These are phyloP conservation scores for Fusarium sp. DNA, from an alignment of 2,329 filamentous ascomycete species.

Conservation along the genomic window DNA sequence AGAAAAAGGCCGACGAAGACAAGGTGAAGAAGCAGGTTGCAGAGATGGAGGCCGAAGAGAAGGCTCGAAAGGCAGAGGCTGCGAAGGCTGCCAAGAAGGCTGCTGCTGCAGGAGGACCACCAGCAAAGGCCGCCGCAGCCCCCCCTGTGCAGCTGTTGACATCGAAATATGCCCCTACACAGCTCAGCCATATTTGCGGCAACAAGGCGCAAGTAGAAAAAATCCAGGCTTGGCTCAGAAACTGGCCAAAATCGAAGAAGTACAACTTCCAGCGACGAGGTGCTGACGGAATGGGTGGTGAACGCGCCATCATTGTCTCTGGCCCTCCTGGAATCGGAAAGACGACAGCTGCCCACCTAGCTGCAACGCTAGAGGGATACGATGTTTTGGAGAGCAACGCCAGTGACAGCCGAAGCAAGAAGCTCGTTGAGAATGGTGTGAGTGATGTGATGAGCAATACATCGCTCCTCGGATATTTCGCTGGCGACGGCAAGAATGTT, in stretches of 20 bases:
- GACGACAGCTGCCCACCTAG: slow-evolving; percentile 94
- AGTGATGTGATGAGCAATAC: slow-evolving; percentile 93
- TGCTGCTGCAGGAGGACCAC: slow-evolving; percentile 46
- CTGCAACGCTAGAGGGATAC: slow-evolving; percentile 91
- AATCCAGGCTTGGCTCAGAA: slow-evolving; percentile 86
- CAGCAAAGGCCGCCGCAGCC: slow-evolving; percentile 54
- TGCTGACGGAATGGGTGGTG: slow-evolving; percentile 83
- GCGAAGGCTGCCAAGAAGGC: slow-evolving; percentile 63
- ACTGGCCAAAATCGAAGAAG: slow-evolving; percentile 83
- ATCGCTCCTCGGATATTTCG: slow-evolving; percentile 91
- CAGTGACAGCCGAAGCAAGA: slow-evolving; percentile 95
- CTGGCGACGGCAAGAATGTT: slow-evolving; percentile 83
- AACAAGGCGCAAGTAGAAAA: slow-evolving; percentile 93
- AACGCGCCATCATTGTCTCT: slow-evolving; percentile 93
- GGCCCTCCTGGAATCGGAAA: slow-evolving; percentile 97
- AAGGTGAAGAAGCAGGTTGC: slow-evolving; percentile 84
- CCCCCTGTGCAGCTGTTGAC: slow-evolving; percentile 84
- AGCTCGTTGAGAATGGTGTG: slow-evolving; percentile 89
- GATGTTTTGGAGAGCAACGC: slow-evolving; percentile 96
- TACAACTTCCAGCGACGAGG: slow-evolving; percentile 86
- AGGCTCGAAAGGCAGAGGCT: slow-evolving; percentile 64
- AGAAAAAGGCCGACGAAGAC: slow-evolving; percentile 85
- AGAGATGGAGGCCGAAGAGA: slow-evolving; percentile 88
- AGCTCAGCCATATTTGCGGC: slow-evolving; percentile 89
- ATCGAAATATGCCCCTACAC: slow-evolving; percentile 91